Evolutionary conservation across 202 grass and related monocot species (phyloP), one percentile per base, ranked within the genome.

Genomic region (Carex sylvatica): DNA sequence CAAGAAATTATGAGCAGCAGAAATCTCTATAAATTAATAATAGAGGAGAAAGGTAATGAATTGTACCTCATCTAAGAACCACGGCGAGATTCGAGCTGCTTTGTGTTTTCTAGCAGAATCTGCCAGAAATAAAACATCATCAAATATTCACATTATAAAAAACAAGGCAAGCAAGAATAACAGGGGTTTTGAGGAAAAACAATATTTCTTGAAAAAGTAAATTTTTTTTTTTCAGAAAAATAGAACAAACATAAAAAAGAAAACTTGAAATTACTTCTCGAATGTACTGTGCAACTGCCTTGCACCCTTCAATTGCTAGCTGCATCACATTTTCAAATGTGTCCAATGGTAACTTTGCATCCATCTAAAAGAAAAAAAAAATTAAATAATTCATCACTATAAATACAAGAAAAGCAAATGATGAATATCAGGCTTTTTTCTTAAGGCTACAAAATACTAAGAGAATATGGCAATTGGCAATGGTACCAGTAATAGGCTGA

Each of bases 291-390:
- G 92, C 95, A 8, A 98, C 91, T 26, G 92, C 95, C 86, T 94
- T 98, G 90, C 95, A 98, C 74, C 95, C 95, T 91, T 98, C 92
- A 12, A 91, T 84, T 72, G 95, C 92, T 83, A 98, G 90, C 66
- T 84, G 88, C 92, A 98, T 98, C 64, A 98, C 90, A 80, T 79
- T 91, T 90, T 98, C 95, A 90, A 98, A 98, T 79, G 88, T 95
- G 36, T 98, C 95, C 84, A 93, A 87, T 0, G 90, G 84, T 84
- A 98, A 87, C 66, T 98, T 98, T 53, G 95, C 92, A 70, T 90
- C 95, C 88, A 91, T 98, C 95, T 98, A 86, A 81, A 87, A 87
- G 87, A 87, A 81, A 44, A 82, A 18, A 61, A 6, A 1, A 6
- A 1, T 12, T 5, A 86, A 70, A n/a, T 64, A 88, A 74, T 78